Base-by-base conservation (phyloP, 2,329 filamentous ascomycete genomes). In the Stagonosporopsis chrysanthemi region DNA sequence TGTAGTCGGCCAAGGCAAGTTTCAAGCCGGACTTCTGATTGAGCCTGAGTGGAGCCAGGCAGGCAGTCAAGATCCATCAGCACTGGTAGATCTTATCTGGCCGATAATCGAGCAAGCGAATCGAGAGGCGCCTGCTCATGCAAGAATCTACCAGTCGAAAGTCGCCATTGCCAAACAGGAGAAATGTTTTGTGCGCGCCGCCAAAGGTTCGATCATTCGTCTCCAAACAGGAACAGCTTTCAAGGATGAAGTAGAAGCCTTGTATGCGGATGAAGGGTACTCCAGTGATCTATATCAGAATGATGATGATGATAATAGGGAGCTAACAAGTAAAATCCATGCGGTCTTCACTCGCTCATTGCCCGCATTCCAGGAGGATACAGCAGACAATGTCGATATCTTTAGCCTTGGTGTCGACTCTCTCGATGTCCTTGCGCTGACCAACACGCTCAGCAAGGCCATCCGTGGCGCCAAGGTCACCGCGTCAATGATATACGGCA, bases 181-280 rank as follows among this genome's bases (percentile, higher is more conserved):
- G 1, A 62, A 60, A 19, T 58, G 61, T 2, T 64, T 64, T 40
- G 17, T 47, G 4, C 60, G 64, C 2, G 61, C 69, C 7, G 69
- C 62, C 0, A 75, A 74, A 29, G 73, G 70, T 0, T 67, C 66
- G 0, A 49, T 67, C 14, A 61, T 66, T 23, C 57, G 72, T 14
- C 65, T 58, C 5, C 58, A 69, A 22, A 71, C 65, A 1, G 61
- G 64, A 8, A 23, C 38, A 14, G 38, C 64, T 0, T 74, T 71
- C 31, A 44, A 63, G n/a, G 22, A 56, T 0, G 69, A 74, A 42
- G 68, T 72, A 7, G 56, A 66, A 3, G 63, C 54, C 2, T 17
- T 71, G 4, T 72, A 67, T 23, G 47, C 53, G 12, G 48, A 60
- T 22, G 55, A 57, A 26, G 59, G 51, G 0, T 46, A 39, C 11